Evolutionary conservation across 352 stramenopile genomes (phyloP).

Genomic region (Pythium dissimile): DNA sequence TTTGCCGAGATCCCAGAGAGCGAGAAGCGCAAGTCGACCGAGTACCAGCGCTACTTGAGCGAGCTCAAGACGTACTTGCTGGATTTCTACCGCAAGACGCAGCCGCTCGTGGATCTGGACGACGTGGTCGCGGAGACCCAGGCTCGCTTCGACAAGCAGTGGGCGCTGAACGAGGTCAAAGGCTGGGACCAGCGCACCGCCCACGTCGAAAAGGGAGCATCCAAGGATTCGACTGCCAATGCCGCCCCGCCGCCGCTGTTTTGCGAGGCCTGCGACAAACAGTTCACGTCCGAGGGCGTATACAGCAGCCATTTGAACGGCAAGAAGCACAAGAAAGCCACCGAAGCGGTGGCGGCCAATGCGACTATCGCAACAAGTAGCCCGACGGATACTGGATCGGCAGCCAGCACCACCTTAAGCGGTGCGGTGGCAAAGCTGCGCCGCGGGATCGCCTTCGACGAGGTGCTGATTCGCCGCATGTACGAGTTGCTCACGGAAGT

Average conservation of each 20-base stretch:
- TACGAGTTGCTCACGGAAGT: conserved; percentile 82
- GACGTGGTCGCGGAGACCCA: conserved; percentile 80
- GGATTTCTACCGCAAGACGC: conserved; percentile 84
- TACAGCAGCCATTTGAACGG: conserved; percentile 70
- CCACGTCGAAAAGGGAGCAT: background rate
- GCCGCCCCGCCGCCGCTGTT: conserved; percentile 29
- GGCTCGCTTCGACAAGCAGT: conserved; percentile 83
- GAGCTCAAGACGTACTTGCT: conserved; percentile 82
- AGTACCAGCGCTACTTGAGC: conserved; percentile 65
- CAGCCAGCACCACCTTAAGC: background rate
- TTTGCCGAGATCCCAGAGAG: conserved; percentile 52
- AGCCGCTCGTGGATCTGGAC: conserved; percentile 85
- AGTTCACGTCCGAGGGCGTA: conserved; percentile 70
- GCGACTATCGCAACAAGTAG: too few species aligned
- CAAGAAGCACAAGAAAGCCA: conserved; percentile 79
- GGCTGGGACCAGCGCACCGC: conserved; percentile 38
- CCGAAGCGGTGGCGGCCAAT: conserved; percentile 14
- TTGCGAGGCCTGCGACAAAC: conserved; percentile 64
- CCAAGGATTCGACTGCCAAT: background rate
- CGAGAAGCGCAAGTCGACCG: conserved; percentile 53
- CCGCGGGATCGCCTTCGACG: conserved; percentile 62
- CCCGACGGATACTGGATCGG: background rate
- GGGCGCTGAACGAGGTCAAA: conserved; percentile 50
- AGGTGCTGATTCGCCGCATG: conserved; percentile 67
- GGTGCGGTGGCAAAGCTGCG: conserved; percentile 13